Percentiles rank a stretch among this genome's conserved stretches.
These are phyloP conservation scores for Bretziella fagacearum DNA, from an alignment of 2,329 filamentous ascomycete species.

Conservation along the genomic window DNA sequence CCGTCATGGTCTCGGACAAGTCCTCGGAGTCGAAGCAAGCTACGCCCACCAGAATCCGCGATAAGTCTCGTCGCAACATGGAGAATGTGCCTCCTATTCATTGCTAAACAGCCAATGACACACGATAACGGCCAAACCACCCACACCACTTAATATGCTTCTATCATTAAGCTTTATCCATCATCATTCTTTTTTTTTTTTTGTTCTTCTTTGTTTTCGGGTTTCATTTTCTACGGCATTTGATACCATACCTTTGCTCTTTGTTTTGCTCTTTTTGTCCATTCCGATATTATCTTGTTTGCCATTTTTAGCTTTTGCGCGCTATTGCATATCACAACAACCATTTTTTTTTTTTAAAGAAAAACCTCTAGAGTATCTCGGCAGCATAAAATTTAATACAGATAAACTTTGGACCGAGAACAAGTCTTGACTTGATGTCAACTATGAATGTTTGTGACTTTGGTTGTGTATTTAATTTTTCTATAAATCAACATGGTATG, in stretches of 20 bases:
- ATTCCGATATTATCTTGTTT: slow-evolving; percentile 3
- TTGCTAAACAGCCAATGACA: neutral
- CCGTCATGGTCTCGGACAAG: slow-evolving; percentile 6
- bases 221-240: neutral
- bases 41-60: slow-evolving; percentile 7
- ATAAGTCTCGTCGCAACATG: slow-evolving; percentile 13
- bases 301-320: slow-evolving; percentile 6
- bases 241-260: neutral
- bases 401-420: neutral
- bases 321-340: neutral
- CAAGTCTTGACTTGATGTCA: neutral
- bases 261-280: neutral
- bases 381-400: slow-evolving; percentile 5
- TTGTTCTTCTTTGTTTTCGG: no score
- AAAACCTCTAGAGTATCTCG: neutral
- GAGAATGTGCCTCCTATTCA: slow-evolving; percentile 12
- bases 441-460: no score
- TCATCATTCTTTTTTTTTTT: neutral
- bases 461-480: no score
- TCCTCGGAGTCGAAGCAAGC: slow-evolving; percentile 11
- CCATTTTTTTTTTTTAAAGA: neutral
- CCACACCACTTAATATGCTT: neutral
- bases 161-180: neutral
- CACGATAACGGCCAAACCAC: neutral
- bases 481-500: no score